Conservation (phyloP, 164 flowering plant species). For the Berberis vulgaris region DNA sequence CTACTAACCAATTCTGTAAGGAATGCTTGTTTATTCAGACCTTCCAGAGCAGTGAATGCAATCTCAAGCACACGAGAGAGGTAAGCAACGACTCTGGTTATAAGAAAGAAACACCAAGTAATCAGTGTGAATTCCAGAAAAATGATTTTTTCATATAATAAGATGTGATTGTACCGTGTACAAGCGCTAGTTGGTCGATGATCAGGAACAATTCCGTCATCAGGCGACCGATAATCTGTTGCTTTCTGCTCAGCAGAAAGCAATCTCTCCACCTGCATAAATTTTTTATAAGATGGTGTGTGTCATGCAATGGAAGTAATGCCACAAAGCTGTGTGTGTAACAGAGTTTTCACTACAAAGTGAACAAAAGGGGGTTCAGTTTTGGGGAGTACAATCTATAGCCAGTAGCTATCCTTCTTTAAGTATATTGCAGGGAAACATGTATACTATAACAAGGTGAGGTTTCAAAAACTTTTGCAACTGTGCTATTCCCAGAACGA, state of each 20-base stretch:
- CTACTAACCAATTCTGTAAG: constrained; percentile 74
- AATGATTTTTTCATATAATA: background rate
- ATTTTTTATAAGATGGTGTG: background rate
- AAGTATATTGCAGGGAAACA: too few relatives aligned
- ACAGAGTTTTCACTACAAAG: too few relatives aligned
- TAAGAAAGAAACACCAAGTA: constrained; percentile 2
- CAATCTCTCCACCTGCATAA: constrained; percentile 78
- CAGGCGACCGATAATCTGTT: constrained; percentile 86
- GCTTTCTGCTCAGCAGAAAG: constrained; percentile 89
- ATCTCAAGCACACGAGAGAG: constrained; percentile 95
- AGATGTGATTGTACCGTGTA: constrained; percentile 45
- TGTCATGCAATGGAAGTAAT: too few relatives aligned
- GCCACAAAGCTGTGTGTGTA: too few relatives aligned
- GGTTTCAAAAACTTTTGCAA: too few relatives aligned
- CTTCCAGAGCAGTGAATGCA: constrained; percentile 92
- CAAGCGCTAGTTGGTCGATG: constrained; percentile 98
- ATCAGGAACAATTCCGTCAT: constrained; percentile 91
- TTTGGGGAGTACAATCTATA: too few relatives aligned
- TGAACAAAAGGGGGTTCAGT: too few relatives aligned
- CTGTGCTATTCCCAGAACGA: too few relatives aligned
- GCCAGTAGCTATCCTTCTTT: too few relatives aligned
- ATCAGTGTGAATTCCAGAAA: background rate
- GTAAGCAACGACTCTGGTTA: constrained; percentile 83
- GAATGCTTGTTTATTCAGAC: constrained; percentile 95
- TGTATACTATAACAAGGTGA: too few relatives aligned